A percentile compares a stretch with the other conserved stretches of the same genome.
Evolutionary conservation across 2,329 filamentous ascomycete species (phyloP).

Genomic region (Alternaria triticina): DNA sequence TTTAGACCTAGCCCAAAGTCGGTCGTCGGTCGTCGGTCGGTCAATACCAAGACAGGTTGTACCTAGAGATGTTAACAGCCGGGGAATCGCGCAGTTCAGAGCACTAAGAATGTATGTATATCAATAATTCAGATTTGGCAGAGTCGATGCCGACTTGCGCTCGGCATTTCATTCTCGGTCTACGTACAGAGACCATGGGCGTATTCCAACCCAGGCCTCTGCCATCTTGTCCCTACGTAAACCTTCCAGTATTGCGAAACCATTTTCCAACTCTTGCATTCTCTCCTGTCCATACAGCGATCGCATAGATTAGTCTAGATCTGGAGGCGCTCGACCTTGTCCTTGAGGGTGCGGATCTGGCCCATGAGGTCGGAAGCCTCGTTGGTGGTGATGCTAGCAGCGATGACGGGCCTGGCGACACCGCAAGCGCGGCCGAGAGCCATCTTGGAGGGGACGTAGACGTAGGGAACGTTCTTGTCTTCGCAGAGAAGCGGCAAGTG

Average conservation of each 20-base stretch:
- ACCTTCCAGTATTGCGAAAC: conserved; percentile 17
- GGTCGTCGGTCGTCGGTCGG: too few relatives aligned
- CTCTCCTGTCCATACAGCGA: not conserved
- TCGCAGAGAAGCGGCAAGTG: conserved; percentile 85
- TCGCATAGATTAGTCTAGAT: conserved; percentile 63
- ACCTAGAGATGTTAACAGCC: too few relatives aligned
- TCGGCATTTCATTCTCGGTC: conserved; percentile 37
- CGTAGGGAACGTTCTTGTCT: conserved; percentile 73
- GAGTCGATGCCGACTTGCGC: conserved; percentile 29
- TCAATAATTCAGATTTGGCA: conserved; percentile 2
- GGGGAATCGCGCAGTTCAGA: not conserved
- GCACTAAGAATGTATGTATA: not conserved
- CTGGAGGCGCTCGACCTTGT: conserved; percentile 94
- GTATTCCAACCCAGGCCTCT: conserved; percentile 27
- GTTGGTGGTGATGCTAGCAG: conserved; percentile 79
- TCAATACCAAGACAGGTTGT: too few relatives aligned
- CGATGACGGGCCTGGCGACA: conserved; percentile 87
- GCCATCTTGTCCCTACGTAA: conserved; percentile 18
- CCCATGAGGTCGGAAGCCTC: conserved; percentile 66
- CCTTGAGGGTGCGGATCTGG: conserved; percentile 87
- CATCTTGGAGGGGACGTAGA: conserved; percentile 76
- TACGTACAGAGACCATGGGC: conserved; percentile 22
- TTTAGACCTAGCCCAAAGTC: too few relatives aligned
- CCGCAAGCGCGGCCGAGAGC: conserved; percentile 76
- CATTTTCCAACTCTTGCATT: not conserved